Evolutionary conservation across 129 eudicot genomes (phyloP).

Genomic region (Scalesia atractyloides): DNA sequence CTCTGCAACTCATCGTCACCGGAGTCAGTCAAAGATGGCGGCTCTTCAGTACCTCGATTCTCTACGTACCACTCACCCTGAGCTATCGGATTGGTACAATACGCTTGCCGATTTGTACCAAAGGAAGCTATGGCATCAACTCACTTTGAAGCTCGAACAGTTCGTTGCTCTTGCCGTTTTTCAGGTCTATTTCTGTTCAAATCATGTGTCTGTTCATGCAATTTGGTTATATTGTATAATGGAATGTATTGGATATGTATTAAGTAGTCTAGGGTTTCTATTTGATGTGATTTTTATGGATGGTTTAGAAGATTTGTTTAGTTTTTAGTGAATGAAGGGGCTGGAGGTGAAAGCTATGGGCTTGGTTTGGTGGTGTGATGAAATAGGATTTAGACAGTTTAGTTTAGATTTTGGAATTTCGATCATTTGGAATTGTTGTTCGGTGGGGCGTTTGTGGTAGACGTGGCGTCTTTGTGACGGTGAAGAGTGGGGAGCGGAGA

Average conservation of each 20-base stretch:
- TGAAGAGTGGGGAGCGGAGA: too few species aligned
- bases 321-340: background rate
- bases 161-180: conserved; percentile 74
- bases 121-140: conserved; percentile 93
- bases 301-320: background rate
- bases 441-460: too few species aligned
- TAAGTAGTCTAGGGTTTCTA: conserved; percentile 4
- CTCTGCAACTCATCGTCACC: conserved; percentile 14
- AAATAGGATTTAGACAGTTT: background rate
- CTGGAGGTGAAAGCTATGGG: conserved; percentile 16
- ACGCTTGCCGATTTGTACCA: conserved; percentile 89
- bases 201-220: background rate
- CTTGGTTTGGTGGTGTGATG: background rate
- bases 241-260: background rate
- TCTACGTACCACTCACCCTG: conserved; percentile 66
- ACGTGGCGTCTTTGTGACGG: too few species aligned
- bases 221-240: background rate
- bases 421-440: too few species aligned
- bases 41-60: conserved; percentile 76
- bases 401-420: background rate
- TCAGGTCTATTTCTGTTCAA: conserved; percentile 40
- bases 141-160: conserved; percentile 81
- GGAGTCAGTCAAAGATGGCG: conserved; percentile 44
- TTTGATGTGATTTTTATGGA: conserved; percentile 12
- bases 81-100: conserved; percentile 74